Evolutionary conservation across 2,329 filamentous ascomycete genomes (phyloP), one percentile per base, ranked within the genome.

Genomic region (Allantophomopsis lycopodina): DNA sequence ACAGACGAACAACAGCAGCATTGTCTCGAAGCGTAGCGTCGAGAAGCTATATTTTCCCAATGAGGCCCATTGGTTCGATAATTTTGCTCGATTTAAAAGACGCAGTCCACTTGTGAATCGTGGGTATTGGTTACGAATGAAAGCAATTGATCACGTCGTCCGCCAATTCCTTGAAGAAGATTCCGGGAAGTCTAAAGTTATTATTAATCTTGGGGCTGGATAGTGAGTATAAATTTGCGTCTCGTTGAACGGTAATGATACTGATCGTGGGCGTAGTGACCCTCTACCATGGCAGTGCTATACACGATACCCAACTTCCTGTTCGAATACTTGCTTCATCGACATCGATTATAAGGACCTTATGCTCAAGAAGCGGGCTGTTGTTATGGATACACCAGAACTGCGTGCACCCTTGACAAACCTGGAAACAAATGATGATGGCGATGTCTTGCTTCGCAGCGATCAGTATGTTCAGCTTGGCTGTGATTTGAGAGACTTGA

Each of bases 21-120:
- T 94, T 49, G 80, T 88, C 13, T 94, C 87, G 12, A 95, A 95
- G 57, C 69, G 87, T 48, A 91, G 86, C 51, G 88, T 95, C n/a
- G 87, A 94, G 55, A 79, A 79, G 49, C 65, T 94, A 12, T 95
- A 95, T 58, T 80, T 83, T 54, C 69, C 80, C 13, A 52, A 75
- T 44, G 77, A 93, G 52, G 74, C 82, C 20, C 83, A 93, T 56
- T 94, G 84, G 63, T 89, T 91, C 50, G 79, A 83, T 36, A 80
- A 85, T 54, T 95, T 95, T 58, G 85, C 94, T 28, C 79, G 74
- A 48, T 82, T 83, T 48, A 79, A 86, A 58, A 70, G 86, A 44
- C 71, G 88, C 36, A 79, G 85, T n/a, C 87, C 89, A 1, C 66
- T 94, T 38, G 91, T 94, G 53, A 94, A 94, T 57, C 73, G 88